phyloP scores from a whole-genome alignment of 768 basidiomycete genomes.

The Gyrodon lividus region DNA sequence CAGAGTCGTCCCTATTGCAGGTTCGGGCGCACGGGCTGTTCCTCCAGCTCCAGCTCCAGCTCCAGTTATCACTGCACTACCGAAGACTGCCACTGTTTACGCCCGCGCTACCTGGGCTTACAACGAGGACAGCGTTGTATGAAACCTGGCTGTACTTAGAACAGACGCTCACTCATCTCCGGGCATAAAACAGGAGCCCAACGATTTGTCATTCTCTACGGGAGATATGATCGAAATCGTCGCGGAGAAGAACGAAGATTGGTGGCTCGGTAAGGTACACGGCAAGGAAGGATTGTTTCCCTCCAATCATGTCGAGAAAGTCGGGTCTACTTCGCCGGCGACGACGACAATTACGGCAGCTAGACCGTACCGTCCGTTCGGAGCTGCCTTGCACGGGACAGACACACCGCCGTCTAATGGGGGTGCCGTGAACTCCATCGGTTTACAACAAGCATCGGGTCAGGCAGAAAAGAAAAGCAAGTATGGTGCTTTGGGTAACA shows the following conservation, averaged over 20 bases:
- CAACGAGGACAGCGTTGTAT: constrained; percentile 55
- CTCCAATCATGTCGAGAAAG: constrained; percentile 67
- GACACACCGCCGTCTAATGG: constrained; percentile 32
- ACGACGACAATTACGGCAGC: neutral
- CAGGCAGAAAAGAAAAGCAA: constrained; percentile 54
- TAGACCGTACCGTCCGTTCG: constrained; percentile 37
- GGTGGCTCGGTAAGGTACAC: constrained; percentile 76
- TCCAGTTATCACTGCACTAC: constrained; percentile 5
- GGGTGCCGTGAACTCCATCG: constrained; percentile 29
- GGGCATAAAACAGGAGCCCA: constrained; percentile 54
- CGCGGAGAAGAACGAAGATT: constrained; percentile 79
- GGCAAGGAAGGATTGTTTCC: constrained; percentile 78
- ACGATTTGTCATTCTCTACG: constrained; percentile 74
- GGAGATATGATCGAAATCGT: constrained; percentile 80
- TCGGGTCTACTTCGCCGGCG: constrained; percentile 22
- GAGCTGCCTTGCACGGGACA: constrained; percentile 35
- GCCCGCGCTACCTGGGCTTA: constrained; percentile 68
- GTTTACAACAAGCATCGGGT: constrained; percentile 27
- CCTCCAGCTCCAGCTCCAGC: constrained; percentile 16
- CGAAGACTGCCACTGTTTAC: constrained; percentile 19
- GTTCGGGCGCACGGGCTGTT: constrained; percentile 11
- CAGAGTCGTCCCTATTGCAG: constrained; percentile 1
- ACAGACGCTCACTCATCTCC: constrained; percentile 11
- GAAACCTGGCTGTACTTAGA: constrained; percentile 11
- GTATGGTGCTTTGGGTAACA: constrained; percentile 56